A percentile compares a stretch with the other conserved stretches of the same genome.
phyloP scores from a whole-genome alignment of 176 grass and related monocot genomes.

The Triticum timopheevii region DNA sequence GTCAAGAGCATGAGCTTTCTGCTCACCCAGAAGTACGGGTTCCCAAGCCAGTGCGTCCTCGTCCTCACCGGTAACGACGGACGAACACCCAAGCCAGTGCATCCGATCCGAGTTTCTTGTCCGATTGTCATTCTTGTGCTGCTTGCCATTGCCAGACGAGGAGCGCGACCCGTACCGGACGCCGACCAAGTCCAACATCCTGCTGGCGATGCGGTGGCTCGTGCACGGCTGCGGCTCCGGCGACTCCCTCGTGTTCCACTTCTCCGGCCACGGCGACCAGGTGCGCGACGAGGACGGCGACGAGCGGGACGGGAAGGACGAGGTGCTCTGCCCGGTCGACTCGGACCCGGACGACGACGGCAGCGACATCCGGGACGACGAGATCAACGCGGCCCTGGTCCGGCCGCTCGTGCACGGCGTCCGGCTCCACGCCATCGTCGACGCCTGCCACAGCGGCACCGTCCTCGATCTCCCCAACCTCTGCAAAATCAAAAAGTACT shows the following conservation, averaged over 20 bases:
- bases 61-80: slow-evolving; percentile 43
- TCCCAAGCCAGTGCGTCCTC: slow-evolving; percentile 55
- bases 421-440: slow-evolving; percentile 77
- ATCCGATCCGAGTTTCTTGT: not conserved
- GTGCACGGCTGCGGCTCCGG: slow-evolving; percentile 61
- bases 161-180: slow-evolving; percentile 41
- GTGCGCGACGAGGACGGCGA: slow-evolving; percentile 61
- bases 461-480: slow-evolving; percentile 77
- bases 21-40: slow-evolving; percentile 58
- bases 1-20: slow-evolving; percentile 71
- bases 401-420: slow-evolving; percentile 55
- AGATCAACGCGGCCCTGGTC: slow-evolving; percentile 78
- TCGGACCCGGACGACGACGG: slow-evolving; percentile 24
- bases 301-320: slow-evolving; percentile 75
- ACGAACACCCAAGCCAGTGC: too few relatives aligned
- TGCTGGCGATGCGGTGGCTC: slow-evolving; percentile 84
- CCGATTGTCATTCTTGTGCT: not conserved
- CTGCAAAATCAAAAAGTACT: slow-evolving; percentile 42
- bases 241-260: slow-evolving; percentile 93
- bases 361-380: slow-evolving; percentile 70
- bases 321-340: slow-evolving; percentile 87
- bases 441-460: slow-evolving; percentile 78
- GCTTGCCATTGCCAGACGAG: slow-evolving; percentile 36
- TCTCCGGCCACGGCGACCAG: slow-evolving; percentile 78
- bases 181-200: slow-evolving; percentile 74